Conservation (phyloP, 2,329 filamentous ascomycete genomes). For the Epichloe sp. region DNA sequence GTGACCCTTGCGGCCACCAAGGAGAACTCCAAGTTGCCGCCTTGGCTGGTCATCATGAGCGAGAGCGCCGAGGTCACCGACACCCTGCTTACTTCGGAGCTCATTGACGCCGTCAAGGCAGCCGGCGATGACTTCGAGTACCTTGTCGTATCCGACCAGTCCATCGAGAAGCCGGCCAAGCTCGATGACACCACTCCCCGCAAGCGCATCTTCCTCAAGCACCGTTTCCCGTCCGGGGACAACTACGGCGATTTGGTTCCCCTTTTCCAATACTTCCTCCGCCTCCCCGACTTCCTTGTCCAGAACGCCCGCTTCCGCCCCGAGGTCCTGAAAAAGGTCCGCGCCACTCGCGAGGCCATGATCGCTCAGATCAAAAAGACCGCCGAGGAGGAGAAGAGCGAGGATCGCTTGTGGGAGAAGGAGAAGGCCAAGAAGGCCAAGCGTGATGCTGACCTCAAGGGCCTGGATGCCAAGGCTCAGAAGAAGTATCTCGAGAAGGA, state of each 20-base stretch:
- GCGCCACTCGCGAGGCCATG: slow-evolving; percentile 65
- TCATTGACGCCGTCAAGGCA: slow-evolving; percentile 63
- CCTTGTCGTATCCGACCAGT: slow-evolving; percentile 80
- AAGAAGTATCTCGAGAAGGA: slow-evolving; percentile 77
- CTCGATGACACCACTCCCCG: slow-evolving; percentile 71
- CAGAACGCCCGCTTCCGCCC: slow-evolving; percentile 71
- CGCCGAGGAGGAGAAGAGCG: slow-evolving; percentile 67
- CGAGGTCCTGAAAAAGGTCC: slow-evolving; percentile 82
- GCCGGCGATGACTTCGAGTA: slow-evolving; percentile 74
- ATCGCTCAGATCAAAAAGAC: slow-evolving; percentile 66
- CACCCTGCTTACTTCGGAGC: slow-evolving; percentile 70
- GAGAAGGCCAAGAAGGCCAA: slow-evolving; percentile 78
- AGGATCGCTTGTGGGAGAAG: slow-evolving; percentile 59
- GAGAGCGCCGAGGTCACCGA: slow-evolving; percentile 94
- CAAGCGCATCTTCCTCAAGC: slow-evolving; percentile 77
- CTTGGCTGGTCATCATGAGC: slow-evolving; percentile 89
- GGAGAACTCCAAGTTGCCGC: slow-evolving; percentile 78
- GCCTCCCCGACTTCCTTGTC: slow-evolving; percentile 72
- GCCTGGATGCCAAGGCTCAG: slow-evolving; percentile 68
- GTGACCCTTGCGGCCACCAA: slow-evolving; percentile 86
- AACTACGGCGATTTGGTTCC: slow-evolving; percentile 55
- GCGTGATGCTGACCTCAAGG: slow-evolving; percentile 68
- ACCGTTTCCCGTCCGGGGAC: slow-evolving; percentile 51
- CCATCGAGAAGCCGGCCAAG: slow-evolving; percentile 70
- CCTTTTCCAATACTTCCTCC: slow-evolving; percentile 70